Evolutionary conservation across 345 rosid genomes (phyloP), one percentile per base, ranked within the genome.

Genomic region (Abelmoschus esculentus): DNA sequence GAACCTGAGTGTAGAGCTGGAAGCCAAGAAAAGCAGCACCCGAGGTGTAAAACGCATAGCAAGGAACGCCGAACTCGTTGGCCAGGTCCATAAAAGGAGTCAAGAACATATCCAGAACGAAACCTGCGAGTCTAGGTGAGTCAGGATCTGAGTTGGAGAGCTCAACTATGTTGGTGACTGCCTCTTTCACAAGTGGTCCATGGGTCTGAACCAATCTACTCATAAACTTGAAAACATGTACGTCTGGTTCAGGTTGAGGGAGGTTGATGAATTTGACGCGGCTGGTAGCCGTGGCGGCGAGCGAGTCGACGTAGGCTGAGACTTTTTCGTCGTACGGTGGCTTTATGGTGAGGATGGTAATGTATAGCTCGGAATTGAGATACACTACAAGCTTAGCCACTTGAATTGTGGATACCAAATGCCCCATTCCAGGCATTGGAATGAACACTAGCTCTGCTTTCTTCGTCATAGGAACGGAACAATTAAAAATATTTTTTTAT

Each of bases 381-480:
- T 65, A 2, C 26, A 83, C 72, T n/a, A 87, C 72, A 44, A 68
- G 70, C 68, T 82, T 83, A 0, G 84, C 89, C 26, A 79, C 1
- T 79, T 83, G 74, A 15, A 82, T 75, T 1, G 77, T 14, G 14
- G 86, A 70, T 6, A 62, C 18, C 18, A 87, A 79, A 74, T 89
- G 90, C 22, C 90, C 90, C 0, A 66, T 63, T 3, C 29, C 81
- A 2, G 85, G 80, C 7, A 70, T 1, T 0, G 92, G 89, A 46
- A 87, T 69, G 77, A 89, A 79, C n/a, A 87, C 86, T 0, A 89
- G 81, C 76, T 79, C 83, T 12, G 74, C 70, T 68, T 40, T 75
- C 65, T 62, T 47, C 72, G 50, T 38, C 59, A 0, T 52, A 2
- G 10, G 15, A 19, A 53, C 3, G 3, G 26, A 53, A 32, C 26